Evolutionary conservation across 1,284 basidiomycete genomes (phyloP).

Genomic region (Laetiporus sulphureus): DNA sequence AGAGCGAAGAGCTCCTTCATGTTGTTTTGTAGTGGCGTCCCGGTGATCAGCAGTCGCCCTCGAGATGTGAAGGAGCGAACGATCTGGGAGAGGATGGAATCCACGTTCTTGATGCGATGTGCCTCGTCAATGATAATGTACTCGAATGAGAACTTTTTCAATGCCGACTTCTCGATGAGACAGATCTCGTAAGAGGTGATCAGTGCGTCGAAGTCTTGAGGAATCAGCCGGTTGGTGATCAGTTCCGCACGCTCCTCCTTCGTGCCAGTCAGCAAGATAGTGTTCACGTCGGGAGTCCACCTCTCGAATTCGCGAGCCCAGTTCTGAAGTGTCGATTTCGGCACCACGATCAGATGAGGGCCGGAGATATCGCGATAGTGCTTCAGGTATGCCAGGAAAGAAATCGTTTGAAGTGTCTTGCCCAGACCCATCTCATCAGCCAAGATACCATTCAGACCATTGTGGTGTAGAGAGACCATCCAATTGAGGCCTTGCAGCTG

Average conservation of each 20-base stretch:
- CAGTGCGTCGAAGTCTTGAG: conserved; percentile 90
- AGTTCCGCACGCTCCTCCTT: conserved; percentile 88
- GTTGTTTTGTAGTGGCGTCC: conserved; percentile 97
- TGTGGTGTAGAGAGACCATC: conserved; percentile 93
- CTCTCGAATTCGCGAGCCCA: conserved; percentile 91
- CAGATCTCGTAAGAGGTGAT: conserved; percentile 98
- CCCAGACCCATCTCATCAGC: conserved; percentile 98
- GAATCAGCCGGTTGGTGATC: conserved; percentile 74
- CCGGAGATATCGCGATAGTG: conserved; percentile 75
- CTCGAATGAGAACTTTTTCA: conserved; percentile 96
- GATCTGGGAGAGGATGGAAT: conserved; percentile 94
- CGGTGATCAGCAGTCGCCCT: conserved; percentile 91
- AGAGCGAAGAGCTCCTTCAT: conserved; percentile 95
- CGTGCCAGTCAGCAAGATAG: conserved; percentile 78
- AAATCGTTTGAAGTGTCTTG: conserved; percentile 97
- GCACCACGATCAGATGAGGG: conserved; percentile 93
- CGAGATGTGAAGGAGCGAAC: conserved; percentile 89
- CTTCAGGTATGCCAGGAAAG: conserved; percentile 94
- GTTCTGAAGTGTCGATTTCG: conserved; percentile 96
- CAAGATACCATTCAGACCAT: conserved; percentile 89
- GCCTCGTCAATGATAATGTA: conserved; percentile 99
- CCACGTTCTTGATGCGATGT: conserved; percentile 98
- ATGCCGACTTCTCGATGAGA: conserved; percentile 85
- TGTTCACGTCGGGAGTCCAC: conserved; percentile 90
- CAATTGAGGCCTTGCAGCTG: conserved; percentile 96